Percentiles rank a stretch among this genome's conserved stretches.
phyloP scores from a whole-genome alignment of 768 basidiomycete species.

The Lentinula aciculospora region DNA sequence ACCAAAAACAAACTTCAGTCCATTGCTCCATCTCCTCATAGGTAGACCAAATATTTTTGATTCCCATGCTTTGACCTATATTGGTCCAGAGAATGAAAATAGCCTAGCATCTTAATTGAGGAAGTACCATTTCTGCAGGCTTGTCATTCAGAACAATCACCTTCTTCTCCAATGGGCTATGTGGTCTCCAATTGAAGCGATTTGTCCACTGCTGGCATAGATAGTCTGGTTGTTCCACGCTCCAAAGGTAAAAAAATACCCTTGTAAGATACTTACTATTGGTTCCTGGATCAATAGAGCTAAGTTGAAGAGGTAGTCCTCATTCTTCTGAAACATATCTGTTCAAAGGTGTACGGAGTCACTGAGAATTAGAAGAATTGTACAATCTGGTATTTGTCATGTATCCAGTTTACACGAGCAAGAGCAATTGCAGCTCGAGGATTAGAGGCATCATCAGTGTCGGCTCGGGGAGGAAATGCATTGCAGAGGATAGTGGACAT shows the following conservation, averaged over 20 bases:
- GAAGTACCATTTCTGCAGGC: background rate
- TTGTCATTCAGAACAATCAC: background rate
- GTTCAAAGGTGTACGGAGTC: background rate
- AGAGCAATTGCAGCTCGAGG: background rate
- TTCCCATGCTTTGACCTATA: background rate
- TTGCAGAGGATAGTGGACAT: background rate
- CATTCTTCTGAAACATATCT: background rate
- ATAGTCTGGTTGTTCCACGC: no score
- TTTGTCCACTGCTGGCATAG: background rate
- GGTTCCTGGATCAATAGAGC: background rate
- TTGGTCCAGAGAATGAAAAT: background rate
- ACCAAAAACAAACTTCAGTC: constrained; percentile 4
- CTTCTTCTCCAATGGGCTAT: background rate
- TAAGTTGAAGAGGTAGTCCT: background rate
- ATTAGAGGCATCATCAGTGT: background rate
- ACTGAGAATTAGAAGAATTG: background rate
- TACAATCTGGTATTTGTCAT: background rate
- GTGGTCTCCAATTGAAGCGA: background rate
- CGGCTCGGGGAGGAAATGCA: background rate
- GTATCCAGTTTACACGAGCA: background rate
- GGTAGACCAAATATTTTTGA: background rate
- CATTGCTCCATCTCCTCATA: background rate
- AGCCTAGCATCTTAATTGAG: background rate
- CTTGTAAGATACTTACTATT: background rate
- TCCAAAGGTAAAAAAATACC: background rate